Percentiles rank a stretch among this genome's conserved stretches.
Evolutionary conservation across 768 basidiomycete species (phyloP).

Genomic region (Boletus rubropictus): DNA sequence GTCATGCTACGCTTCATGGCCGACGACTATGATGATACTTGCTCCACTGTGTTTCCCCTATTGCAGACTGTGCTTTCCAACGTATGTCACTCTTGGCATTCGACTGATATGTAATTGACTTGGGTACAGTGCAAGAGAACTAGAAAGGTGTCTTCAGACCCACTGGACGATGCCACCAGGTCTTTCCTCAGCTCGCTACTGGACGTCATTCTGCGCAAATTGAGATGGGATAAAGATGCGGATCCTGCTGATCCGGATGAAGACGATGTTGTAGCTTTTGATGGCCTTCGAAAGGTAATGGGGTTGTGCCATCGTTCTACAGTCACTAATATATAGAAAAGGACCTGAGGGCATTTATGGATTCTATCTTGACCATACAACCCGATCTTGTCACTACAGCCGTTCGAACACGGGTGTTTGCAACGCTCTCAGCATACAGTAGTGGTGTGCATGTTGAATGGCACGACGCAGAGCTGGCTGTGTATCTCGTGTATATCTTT

Average conservation of each 20-base stretch:
- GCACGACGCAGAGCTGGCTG: slow-evolving; percentile 89
- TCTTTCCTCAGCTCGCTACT: slow-evolving; percentile 76
- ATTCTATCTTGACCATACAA: slow-evolving; percentile 81
- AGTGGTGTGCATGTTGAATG: slow-evolving; percentile 67
- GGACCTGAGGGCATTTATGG: slow-evolving; percentile 84
- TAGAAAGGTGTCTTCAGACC: slow-evolving; percentile 54
- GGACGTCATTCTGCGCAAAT: slow-evolving; percentile 73
- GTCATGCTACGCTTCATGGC: slow-evolving; percentile 84
- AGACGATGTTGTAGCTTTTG: slow-evolving; percentile 79
- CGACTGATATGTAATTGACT: slow-evolving; percentile 1
- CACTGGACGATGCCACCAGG: slow-evolving; percentile 60
- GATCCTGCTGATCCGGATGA: slow-evolving; percentile 82
- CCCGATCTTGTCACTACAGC: slow-evolving; percentile 77
- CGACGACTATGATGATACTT: slow-evolving; percentile 87
- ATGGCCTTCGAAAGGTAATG: slow-evolving; percentile 73
- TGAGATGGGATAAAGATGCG: slow-evolving; percentile 85
- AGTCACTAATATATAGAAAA: slow-evolving; percentile 30
- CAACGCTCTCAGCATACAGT: slow-evolving; percentile 63
- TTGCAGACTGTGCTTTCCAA: slow-evolving; percentile 66
- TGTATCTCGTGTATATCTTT: slow-evolving; percentile 91
- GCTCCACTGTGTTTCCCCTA: slow-evolving; percentile 77
- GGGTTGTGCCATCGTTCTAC: slow-evolving; percentile 11
- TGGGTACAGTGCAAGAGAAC: slow-evolving; percentile 71
- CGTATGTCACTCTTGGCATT: slow-evolving; percentile 39
- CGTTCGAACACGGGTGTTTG: slow-evolving; percentile 65